These are phyloP conservation scores for Ophiostoma sp. DNA, from an alignment of 2,329 filamentous ascomycete genomes.

Conservation along the genomic window DNA sequence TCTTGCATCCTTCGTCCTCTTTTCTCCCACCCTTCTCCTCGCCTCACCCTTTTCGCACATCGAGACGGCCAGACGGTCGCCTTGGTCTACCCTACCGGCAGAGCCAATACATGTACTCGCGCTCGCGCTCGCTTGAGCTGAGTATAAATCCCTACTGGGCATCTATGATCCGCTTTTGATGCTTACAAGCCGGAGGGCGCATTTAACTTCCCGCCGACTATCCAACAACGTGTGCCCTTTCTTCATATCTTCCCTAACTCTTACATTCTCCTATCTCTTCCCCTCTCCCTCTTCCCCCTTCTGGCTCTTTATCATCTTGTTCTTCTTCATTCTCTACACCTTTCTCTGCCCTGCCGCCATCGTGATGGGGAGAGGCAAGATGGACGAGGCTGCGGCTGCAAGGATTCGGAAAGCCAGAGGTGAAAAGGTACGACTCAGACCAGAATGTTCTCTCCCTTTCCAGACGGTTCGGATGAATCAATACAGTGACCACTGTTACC, in stretches of 20 bases:
- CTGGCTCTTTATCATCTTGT: neutral
- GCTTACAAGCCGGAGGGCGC: neutral
- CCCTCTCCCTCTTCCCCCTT: neutral
- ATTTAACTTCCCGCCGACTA: neutral
- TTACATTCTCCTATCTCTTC: too few species aligned
- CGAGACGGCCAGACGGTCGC: neutral
- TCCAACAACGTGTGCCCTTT: neutral
- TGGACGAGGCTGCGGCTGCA: conserved; percentile 46
- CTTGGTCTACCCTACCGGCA: neutral
- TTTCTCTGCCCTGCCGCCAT: neutral
- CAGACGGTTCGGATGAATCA: too few species aligned
- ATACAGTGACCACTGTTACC: too few species aligned
- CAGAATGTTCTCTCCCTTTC: neutral
- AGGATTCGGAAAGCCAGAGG: conserved; percentile 46
- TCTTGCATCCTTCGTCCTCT: neutral
- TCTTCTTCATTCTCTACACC: neutral
- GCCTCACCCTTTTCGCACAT: neutral
- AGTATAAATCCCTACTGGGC: neutral
- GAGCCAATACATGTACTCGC: neutral
- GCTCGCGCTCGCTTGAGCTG: neutral
- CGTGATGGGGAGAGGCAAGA: conserved; percentile 41
- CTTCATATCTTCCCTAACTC: neutral
- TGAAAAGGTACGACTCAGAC: conserved; percentile 37
- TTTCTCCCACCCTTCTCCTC: neutral
- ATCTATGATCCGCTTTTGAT: neutral